Conservation (phyloP, 306 rosid species). For the Ziziphus jujuba region DNA sequence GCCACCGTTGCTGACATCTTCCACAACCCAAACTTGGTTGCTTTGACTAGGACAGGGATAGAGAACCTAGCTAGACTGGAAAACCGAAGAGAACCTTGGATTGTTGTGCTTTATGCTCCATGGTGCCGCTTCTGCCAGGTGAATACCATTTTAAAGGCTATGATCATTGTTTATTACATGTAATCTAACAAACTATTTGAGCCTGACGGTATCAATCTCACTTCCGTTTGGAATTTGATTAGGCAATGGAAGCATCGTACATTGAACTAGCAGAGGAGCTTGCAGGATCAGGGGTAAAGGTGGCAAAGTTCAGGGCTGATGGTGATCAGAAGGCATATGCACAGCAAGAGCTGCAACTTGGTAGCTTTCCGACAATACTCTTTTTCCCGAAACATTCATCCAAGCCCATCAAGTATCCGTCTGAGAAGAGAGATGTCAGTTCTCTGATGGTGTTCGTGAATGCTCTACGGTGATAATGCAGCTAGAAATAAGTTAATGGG, state of each 20-base stretch:
- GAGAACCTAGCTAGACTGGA: conserved; percentile 50
- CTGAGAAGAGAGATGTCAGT: conserved; percentile 51
- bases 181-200: not conserved
- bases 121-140: conserved; percentile 72
- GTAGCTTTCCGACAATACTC: conserved; percentile 58
- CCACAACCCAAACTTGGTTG: conserved; percentile 38
- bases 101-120: conserved; percentile 65
- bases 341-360: conserved; percentile 43
- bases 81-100: conserved; percentile 45
- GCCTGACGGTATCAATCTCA: not conserved
- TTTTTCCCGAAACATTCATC: conserved; percentile 58
- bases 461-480: conserved; percentile 42
- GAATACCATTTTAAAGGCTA: not conserved
- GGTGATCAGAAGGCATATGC: conserved; percentile 57
- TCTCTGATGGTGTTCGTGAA: conserved; percentile 49
- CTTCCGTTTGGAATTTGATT: conserved; percentile 6
- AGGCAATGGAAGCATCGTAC: conserved; percentile 62
- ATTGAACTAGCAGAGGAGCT: conserved; percentile 49
- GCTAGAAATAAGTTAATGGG: not conserved
- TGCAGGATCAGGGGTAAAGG: conserved; percentile 47
- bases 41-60: conserved; percentile 48
- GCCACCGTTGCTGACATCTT: conserved; percentile 42
- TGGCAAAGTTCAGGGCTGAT: conserved; percentile 60
- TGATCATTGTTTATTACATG: not conserved
- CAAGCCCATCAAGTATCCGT: conserved; percentile 47